phyloP scores from a whole-genome alignment of 306 rosid species.

The Luffa aegyptiaca region DNA sequence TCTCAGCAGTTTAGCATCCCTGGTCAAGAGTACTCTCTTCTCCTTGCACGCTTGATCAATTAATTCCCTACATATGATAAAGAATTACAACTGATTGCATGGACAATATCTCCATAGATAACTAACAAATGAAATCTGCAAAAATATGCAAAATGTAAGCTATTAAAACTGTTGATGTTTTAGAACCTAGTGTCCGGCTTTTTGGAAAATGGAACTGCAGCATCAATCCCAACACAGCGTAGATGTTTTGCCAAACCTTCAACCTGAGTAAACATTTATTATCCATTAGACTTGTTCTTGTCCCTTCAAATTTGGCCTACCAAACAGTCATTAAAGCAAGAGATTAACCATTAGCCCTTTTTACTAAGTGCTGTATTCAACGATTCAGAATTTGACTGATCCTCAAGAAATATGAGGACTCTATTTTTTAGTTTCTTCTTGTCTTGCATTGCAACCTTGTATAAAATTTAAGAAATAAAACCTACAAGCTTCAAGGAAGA shows the following conservation, averaged over 20 bases:
- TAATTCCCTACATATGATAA: constrained; percentile 40
- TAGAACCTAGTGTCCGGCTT: constrained; percentile 72
- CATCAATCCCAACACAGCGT: constrained; percentile 89
- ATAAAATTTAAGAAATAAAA: background rate
- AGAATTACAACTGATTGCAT: constrained; percentile 8
- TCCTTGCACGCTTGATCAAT: constrained; percentile 69
- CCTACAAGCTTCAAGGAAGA: constrained; percentile 9
- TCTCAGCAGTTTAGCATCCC: constrained; percentile 77
- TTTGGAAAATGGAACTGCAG: constrained; percentile 70
- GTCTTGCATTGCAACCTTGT: constrained; percentile 21
- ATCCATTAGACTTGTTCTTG: constrained; percentile 11
- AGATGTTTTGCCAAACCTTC: constrained; percentile 96
- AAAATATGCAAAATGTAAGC: constrained; percentile 7
- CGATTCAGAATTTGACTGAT: background rate
- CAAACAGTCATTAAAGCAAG: background rate
- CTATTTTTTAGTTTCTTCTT: background rate
- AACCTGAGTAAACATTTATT: constrained; percentile 41
- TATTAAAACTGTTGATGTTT: background rate
- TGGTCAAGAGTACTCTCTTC: constrained; percentile 68
- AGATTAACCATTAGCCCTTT: background rate
- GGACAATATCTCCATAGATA: background rate
- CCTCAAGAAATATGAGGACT: background rate
- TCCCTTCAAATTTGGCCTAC: background rate
- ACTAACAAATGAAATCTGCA: background rate
- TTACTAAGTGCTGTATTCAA: background rate